Evolutionary conservation across 805 yeast genomes (phyloP), one percentile per base, ranked within the genome.

Genomic region (Ogataea zsoltii): DNA sequence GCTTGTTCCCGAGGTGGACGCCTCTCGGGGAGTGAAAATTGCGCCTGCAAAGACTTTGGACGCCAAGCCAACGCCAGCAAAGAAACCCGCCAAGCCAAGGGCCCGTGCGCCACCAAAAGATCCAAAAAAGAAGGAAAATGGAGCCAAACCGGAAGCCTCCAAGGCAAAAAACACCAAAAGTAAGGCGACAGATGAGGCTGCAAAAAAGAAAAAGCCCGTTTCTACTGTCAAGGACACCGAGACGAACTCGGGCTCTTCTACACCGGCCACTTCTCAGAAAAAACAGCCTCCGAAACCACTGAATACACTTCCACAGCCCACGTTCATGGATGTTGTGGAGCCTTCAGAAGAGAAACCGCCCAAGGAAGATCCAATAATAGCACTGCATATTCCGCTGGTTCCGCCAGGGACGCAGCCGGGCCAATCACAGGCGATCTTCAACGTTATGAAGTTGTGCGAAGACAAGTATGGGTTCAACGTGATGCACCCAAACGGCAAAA

Each of bases 401-500:
- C 82, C 82, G 3, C 78, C 80, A 3, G 60, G 66, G 5, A 49
- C 58, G 1, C 52, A 56, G 18, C 65, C 66, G 7, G 85, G 84
- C 1, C 77, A 79, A 37, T 69, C 83, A 0, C 85, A 82, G 55
- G 81, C 81, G 1, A 80, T 85, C 3, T 74, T 87, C 51, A 88
- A 88, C 53, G 87, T 88, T 25, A 64, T 84, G 61, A 79, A 80
- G 54, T 66, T 85, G 43, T 86, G 92, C 4, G 96, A 88, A 58
- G 89, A 85, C 40, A 86, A 86, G 64, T 88, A 88, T 63, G 96
- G 96, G 3, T 88, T 85, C 78, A 79, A 79, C 28, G 76, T 70
- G 2, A 69, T 85, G 44, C 88, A 83, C 55, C 91, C 91, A 0
- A 77, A 78, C 48, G 80, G 85, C 4, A 72, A 79, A 42, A 76